These are phyloP conservation scores for Pleurotus pulmonarius DNA, from an alignment of 768 basidiomycete species.

Conservation along the genomic window DNA sequence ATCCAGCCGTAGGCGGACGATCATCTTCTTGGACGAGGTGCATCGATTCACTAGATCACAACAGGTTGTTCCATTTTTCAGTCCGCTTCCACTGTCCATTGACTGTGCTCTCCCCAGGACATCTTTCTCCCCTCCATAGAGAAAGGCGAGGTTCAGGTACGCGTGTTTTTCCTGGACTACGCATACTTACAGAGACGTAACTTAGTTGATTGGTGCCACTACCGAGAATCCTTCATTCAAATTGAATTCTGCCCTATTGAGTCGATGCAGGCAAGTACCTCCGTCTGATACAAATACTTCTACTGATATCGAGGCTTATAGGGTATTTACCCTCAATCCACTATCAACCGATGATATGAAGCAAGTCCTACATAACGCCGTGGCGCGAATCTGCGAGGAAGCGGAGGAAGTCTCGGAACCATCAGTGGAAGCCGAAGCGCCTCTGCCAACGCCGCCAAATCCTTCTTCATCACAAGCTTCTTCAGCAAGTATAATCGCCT, in stretches of 20 bases:
- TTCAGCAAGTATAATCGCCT: slow-evolving; percentile 7
- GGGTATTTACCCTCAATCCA: slow-evolving; percentile 71
- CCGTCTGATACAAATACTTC: slow-evolving; percentile 7
- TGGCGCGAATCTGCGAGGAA: slow-evolving; percentile 22
- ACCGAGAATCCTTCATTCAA: slow-evolving; percentile 91
- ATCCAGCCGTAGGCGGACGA: slow-evolving; percentile 47
- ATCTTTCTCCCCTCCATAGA: slow-evolving; percentile 82
- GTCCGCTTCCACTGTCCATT: not conserved
- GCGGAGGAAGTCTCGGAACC: not conserved
- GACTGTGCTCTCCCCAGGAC: slow-evolving; percentile 40
- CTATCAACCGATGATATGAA: slow-evolving; percentile 62
- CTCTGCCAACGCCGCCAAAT: slow-evolving; percentile 3
- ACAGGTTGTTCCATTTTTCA: slow-evolving; percentile 38
- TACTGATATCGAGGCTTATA: slow-evolving; percentile 23
- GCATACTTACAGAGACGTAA: too few relatives aligned
- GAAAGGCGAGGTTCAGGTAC: slow-evolving; percentile 67
- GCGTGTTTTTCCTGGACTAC: not conserved
- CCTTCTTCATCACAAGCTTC: slow-evolving; percentile 8
- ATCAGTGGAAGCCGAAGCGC: not conserved
- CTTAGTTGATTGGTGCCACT: slow-evolving; percentile 73
- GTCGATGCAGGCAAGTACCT: slow-evolving; percentile 64
- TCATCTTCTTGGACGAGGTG: slow-evolving; percentile 82
- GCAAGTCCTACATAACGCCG: slow-evolving; percentile 53
- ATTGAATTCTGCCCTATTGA: slow-evolving; percentile 65
- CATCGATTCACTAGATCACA: slow-evolving; percentile 75